Base-by-base conservation (phyloP, 2,329 filamentous ascomycete genomes). In the Raffaelea ambrosiae region DNA sequence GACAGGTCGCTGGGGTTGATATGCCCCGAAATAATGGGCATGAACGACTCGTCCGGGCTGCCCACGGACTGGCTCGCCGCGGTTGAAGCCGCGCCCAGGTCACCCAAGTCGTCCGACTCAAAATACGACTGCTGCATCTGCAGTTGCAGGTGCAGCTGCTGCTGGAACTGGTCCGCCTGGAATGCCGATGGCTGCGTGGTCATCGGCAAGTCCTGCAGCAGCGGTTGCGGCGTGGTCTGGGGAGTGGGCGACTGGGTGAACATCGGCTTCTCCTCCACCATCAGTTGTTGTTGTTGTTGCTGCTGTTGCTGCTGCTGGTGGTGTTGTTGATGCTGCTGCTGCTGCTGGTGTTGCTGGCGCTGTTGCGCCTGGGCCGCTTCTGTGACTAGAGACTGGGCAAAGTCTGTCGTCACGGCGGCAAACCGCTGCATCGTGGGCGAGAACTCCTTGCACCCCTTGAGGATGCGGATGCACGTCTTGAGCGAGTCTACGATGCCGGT, bases 391-490 rank as follows among this genome's bases (percentile, higher is more conserved):
- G 48, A 38, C 26, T 48, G 45, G 1, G 49, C 51, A 40, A 54
- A 48, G 36, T 55, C 52, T 1, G 48, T 45, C n/a, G 52, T 52
- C n/a, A 53, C 48, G 4, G 18, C 16, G 29, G 54, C 52, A 19
- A 54, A 49, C 16, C 52, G 48, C 40, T 54, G 52, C 50, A 52
- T 53, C 1, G 54, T 53, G 5, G 52, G 50, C 36, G 54, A 53
- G 31, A 52, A 55, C 18, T 48, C 49, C 14, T 51, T 47, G 44
- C 52, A 51, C 43, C 44, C 40, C 18, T 48, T 43, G 18, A 55
- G 40, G 31, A 55, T 50, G 16, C 21, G 40, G 38, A 47, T 44
- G 35, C 52, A 52, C 3, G 46, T 42, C 16, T 44, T 41, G 22
- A 54, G 39, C 3, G 52, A 41, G 11, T 47, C 50, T 8, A 49